Evolutionary conservation across 176 grass and related monocot genomes (phyloP).

Genomic region (Themeda triandra): DNA sequence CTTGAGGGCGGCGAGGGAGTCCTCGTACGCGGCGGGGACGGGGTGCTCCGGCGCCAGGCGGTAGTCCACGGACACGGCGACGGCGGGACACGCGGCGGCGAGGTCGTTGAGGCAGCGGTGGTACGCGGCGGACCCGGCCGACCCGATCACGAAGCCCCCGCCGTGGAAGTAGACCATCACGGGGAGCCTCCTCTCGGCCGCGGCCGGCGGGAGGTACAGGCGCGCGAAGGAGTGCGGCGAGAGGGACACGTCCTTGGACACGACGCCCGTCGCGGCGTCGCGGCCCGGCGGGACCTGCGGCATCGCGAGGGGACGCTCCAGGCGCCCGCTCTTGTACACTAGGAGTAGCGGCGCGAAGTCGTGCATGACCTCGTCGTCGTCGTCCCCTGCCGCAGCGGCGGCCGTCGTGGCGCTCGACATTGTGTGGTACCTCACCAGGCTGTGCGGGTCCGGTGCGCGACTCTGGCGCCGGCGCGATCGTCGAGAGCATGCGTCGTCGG

Average conservation of each 20-base stretch:
- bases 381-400: background rate
- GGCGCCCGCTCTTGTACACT: slow-evolving; percentile 44
- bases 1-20: slow-evolving; percentile 27
- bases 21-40: slow-evolving; percentile 45
- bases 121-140: slow-evolving; percentile 20
- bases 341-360: slow-evolving; percentile 46
- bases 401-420: background rate
- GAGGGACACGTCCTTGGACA: slow-evolving; percentile 50
- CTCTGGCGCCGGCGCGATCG: background rate
- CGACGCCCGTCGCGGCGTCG: slow-evolving; percentile 41
- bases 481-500: background rate
- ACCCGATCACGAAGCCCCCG: slow-evolving; percentile 47
- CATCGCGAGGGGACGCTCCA: slow-evolving; percentile 30
- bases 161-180: slow-evolving; percentile 57
- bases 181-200: background rate
- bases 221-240: slow-evolving; percentile 29
- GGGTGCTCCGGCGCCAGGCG: slow-evolving; percentile 44
- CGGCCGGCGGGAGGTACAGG: slow-evolving; percentile 47
- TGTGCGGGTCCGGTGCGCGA: background rate
- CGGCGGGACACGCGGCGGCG: background rate
- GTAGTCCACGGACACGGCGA: slow-evolving; percentile 46
- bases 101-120: slow-evolving; percentile 54
- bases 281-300: slow-evolving; percentile 11
- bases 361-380: slow-evolving; percentile 25
- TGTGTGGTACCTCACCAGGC: background rate